phyloP scores from a whole-genome alignment of 2,329 filamentous ascomycete species.

The Stagonosporopsis tanaceti region DNA sequence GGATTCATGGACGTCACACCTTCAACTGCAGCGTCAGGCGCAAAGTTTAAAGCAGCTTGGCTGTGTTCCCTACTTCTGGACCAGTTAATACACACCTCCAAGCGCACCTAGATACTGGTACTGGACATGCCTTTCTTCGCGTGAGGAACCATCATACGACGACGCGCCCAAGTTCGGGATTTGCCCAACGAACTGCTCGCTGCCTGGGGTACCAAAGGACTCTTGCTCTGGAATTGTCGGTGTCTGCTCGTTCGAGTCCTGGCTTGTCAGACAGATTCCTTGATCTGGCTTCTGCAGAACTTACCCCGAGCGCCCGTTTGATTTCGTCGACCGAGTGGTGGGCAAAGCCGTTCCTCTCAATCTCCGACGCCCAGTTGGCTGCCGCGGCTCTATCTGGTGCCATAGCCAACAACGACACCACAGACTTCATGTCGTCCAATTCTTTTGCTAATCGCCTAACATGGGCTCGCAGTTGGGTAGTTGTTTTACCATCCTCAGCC shows the following conservation, averaged over 20 bases:
- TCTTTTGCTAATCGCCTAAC: slow-evolving; percentile 49
- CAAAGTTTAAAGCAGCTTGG: slow-evolving; percentile 39
- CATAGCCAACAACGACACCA: slow-evolving; percentile 46
- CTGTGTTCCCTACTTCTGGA: slow-evolving; percentile 42
- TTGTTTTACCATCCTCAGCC: slow-evolving; percentile 50
- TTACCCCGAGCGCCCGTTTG: slow-evolving; percentile 47
- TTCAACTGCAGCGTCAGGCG: slow-evolving; percentile 32
- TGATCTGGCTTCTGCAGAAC: background rate
- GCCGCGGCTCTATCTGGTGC: slow-evolving; percentile 46
- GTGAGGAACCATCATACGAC: slow-evolving; percentile 46
- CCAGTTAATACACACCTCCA: slow-evolving; percentile 27
- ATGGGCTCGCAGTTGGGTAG: slow-evolving; percentile 49
- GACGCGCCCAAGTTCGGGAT: slow-evolving; percentile 36
- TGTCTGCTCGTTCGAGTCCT: slow-evolving; percentile 37
- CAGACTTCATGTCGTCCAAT: slow-evolving; percentile 50
- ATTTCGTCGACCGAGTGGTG: slow-evolving; percentile 50
- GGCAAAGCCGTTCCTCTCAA: slow-evolving; percentile 49
- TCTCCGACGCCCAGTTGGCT: slow-evolving; percentile 46
- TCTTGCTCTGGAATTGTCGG: slow-evolving; percentile 35
- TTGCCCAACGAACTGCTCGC: slow-evolving; percentile 34
- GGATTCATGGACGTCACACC: slow-evolving; percentile 30
- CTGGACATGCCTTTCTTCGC: slow-evolving; percentile 41
- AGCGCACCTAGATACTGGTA: slow-evolving; percentile 7
- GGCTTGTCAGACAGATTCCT: slow-evolving; percentile 21
- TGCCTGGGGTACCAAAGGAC: slow-evolving; percentile 37